phyloP scores from a whole-genome alignment of 2,329 filamentous ascomycete species.

The Fusarium irregulare region DNA sequence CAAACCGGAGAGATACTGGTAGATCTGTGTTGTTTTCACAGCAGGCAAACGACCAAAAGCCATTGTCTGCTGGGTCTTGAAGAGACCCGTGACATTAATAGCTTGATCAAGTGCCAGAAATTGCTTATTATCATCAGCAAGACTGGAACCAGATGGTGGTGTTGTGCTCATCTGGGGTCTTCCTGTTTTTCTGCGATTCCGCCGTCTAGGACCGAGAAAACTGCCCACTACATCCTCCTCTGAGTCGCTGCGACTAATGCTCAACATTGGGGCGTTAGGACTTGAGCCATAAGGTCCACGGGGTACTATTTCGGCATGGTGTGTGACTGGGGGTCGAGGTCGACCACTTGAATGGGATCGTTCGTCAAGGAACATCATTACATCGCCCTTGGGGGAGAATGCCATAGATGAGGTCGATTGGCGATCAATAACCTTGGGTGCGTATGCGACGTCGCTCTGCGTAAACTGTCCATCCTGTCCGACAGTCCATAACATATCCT shows the following conservation, averaged over 20 bases:
- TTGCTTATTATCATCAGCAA: conserved; percentile 52
- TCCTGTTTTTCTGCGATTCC: conserved; percentile 56
- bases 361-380: conserved; percentile 72
- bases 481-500: conserved; percentile 74
- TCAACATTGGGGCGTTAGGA: conserved; percentile 62
- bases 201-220: conserved; percentile 64
- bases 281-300: conserved; percentile 61
- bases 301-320: conserved; percentile 51
- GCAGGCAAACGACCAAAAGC: conserved; percentile 68
- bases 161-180: conserved; percentile 65
- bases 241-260: conserved; percentile 71
- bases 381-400: conserved; percentile 69
- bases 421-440: conserved; percentile 71
- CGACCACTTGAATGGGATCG: conserved; percentile 55
- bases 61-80: conserved; percentile 71
- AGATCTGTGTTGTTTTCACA: conserved; percentile 61
- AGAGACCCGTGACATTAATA: conserved; percentile 67
- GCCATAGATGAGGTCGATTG: conserved; percentile 70
- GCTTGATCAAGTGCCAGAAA: conserved; percentile 67
- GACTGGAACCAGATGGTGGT: conserved; percentile 57
- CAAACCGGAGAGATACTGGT: conserved; percentile 65
- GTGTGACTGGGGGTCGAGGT: conserved; percentile 55
- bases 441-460: conserved; percentile 74
- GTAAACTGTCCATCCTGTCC: conserved; percentile 71
- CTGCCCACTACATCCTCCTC: conserved; percentile 72